Percentiles rank a stretch among this genome's conserved stretches.
Conservation (phyloP, 768 basidiomycete genomes). For the Crucibulum laeve region DNA sequence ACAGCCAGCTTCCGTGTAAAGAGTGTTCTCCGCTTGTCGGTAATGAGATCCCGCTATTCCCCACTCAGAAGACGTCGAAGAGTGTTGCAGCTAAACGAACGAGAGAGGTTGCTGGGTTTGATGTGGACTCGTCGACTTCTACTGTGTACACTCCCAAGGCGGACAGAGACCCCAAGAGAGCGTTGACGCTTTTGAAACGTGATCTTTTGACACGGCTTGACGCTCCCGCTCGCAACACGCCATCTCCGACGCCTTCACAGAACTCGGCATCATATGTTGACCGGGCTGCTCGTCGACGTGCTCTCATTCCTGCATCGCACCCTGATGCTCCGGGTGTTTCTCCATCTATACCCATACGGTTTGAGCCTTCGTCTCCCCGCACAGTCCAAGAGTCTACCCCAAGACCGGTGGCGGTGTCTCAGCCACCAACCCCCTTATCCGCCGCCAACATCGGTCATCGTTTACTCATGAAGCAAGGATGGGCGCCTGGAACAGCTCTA, state of each 20-base stretch:
- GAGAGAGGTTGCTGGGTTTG: slow-evolving; percentile 20
- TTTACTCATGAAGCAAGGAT: slow-evolving; percentile 70
- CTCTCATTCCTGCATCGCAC: slow-evolving; percentile 47
- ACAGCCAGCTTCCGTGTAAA: slow-evolving; percentile 53
- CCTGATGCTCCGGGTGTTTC: slow-evolving; percentile 50
- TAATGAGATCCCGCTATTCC: slow-evolving; percentile 60
- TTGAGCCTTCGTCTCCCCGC: slow-evolving; percentile 6
- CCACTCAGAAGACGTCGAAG: slow-evolving; percentile 18
- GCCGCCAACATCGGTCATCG: slow-evolving; percentile 63
- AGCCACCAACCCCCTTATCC: slow-evolving; percentile 45
- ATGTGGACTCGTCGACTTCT: slow-evolving; percentile 18
- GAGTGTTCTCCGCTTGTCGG: slow-evolving; percentile 49
- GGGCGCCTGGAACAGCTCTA: slow-evolving; percentile 63
- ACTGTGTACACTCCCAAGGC: slow-evolving; percentile 14
- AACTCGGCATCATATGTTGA: slow-evolving; percentile 43
- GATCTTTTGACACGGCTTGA: slow-evolving; percentile 53
- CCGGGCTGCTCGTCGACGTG: slow-evolving; percentile 67
- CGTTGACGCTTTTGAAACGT: slow-evolving; percentile 62
- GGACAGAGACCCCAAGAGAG: slow-evolving; percentile 53
- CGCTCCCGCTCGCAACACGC: slow-evolving; percentile 13
- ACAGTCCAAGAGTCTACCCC: slow-evolving; percentile 5
- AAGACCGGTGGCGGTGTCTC: slow-evolving; percentile 24
- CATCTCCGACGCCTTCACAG: slow-evolving; percentile 7
- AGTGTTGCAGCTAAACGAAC: slow-evolving; percentile 20
- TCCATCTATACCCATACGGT: slow-evolving; percentile 5